A percentile compares a stretch with the other conserved stretches of the same genome.
Conservation (phyloP, 352 stramenopile species). For the Globisporangium alternatum region DNA sequence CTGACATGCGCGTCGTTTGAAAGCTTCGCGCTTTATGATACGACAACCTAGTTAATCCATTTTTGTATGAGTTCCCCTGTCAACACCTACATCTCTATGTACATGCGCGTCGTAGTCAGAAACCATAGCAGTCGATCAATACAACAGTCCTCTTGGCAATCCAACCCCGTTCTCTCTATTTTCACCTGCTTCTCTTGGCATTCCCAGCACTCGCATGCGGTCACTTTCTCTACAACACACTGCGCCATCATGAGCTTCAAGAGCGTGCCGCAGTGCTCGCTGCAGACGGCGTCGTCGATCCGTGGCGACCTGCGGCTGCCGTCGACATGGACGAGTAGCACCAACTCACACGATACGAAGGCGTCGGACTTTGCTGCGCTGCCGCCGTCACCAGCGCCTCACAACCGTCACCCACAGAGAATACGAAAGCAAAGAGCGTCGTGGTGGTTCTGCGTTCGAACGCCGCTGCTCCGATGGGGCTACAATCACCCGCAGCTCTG, state of each 20-base stretch:
- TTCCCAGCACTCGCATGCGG: not conserved
- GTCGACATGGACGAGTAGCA: slow-evolving; percentile 11
- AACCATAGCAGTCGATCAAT: slow-evolving; percentile 1
- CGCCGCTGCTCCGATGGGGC: slow-evolving; percentile 20
- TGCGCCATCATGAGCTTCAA: slow-evolving; percentile 1
- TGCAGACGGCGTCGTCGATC: slow-evolving; percentile 24
- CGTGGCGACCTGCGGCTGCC: slow-evolving; percentile 19
- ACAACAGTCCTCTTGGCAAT: slow-evolving; percentile 3
- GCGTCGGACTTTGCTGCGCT: not conserved
- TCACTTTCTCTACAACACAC: not conserved
- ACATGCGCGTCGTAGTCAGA: not conserved
- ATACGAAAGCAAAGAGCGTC: not conserved
- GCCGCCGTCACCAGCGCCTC: not conserved
- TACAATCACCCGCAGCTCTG: slow-evolving; percentile 43
- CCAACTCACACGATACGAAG: not conserved
- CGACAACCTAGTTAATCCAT: slow-evolving; percentile 84
- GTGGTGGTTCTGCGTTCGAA: not conserved
- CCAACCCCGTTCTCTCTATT: not conserved
- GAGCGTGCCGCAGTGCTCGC: slow-evolving; percentile 13
- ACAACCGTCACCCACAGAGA: not conserved
- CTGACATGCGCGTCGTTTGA: slow-evolving; percentile 84
- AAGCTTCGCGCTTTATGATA: slow-evolving; percentile 64
- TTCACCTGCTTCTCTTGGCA: slow-evolving; percentile 4
- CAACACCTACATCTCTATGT: not conserved
- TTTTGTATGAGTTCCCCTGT: slow-evolving; percentile 59